These are phyloP conservation scores for Fistulifera solaris DNA, from an alignment of 108 stramenopile genomes.

Conservation along the genomic window DNA sequence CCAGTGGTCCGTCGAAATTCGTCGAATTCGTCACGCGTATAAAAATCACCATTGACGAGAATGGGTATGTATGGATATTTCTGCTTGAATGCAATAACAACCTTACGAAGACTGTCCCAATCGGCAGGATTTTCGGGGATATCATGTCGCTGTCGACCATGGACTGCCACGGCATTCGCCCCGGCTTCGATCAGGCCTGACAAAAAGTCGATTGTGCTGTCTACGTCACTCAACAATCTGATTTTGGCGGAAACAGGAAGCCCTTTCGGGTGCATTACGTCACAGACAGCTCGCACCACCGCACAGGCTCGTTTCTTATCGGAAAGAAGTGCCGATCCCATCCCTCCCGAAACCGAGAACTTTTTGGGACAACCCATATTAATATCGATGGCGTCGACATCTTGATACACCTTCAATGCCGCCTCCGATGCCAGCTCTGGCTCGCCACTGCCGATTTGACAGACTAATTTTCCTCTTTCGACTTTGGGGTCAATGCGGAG, in stretches of 20 bases:
- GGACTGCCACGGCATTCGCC: slow-evolving; percentile 90
- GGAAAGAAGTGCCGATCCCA: slow-evolving; percentile 87
- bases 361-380: slow-evolving; percentile 99
- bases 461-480: slow-evolving; percentile 74
- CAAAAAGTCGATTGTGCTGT: slow-evolving; percentile 61
- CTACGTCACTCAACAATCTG: slow-evolving; percentile 65
- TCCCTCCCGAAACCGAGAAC: slow-evolving; percentile 86
- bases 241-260: slow-evolving; percentile 90
- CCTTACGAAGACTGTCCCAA: slow-evolving; percentile 71
- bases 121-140: slow-evolving; percentile 51
- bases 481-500: slow-evolving; percentile 58
- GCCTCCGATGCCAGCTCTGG: slow-evolving; percentile 71
- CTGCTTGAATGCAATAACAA: slow-evolving; percentile 42
- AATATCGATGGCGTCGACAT: slow-evolving; percentile 88
- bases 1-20: slow-evolving; percentile 47
- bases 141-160: slow-evolving; percentile 64
- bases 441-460: slow-evolving; percentile 92
- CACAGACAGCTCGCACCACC: slow-evolving; percentile 55
- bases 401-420: slow-evolving; percentile 60
- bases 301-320: slow-evolving; percentile 64
- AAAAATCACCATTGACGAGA: slow-evolving; percentile 90
- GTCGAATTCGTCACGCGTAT: slow-evolving; percentile 64
- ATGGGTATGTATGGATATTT: slow-evolving; percentile 48
- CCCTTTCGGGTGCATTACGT: slow-evolving; percentile 9
- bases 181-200: slow-evolving; percentile 81